Evolutionary conservation across 2,329 filamentous ascomycete species (phyloP), one percentile per base, ranked within the genome.

Genomic region (Sporothrix globosa): DNA sequence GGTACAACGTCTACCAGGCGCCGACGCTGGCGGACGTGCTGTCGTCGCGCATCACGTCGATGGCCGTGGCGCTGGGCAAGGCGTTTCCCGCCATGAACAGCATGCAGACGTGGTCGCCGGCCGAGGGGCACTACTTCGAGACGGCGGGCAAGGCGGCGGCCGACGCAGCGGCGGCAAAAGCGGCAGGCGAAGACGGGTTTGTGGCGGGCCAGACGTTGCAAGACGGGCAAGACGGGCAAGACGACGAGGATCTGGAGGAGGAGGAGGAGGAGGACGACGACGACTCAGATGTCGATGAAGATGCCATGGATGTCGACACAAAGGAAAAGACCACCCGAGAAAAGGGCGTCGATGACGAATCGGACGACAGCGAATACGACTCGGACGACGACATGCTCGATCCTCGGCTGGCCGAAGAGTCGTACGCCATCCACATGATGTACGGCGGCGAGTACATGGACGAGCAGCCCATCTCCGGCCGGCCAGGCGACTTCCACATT

Each of bases 1-100:
- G 88, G 0, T 87, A 89, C 74, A 88, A 90, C 68, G 86, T 91
- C 3, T 91, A 90, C 76, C 88, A 88, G 84, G 88, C 89, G 10
- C 88, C 89, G 1, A 85, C 84, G 1, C 75, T 90, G 30, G 84
- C 83, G 2, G 87, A 90, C 75, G 83, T 90, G 10, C 76, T 91
- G 14, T 84, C 83, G 61, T 85, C 85, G 66, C 81, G 87, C 74
- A 84, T 90, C 74, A 83, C 86, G 73, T 82, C 83, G 0, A 85
- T 89, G 72, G 86, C 87, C 39, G 83, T 84, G 2, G 80, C 85
- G 7, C 82, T 90, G 7, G 82, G 84, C 61, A 84, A 85, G 61
- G 82, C 84, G 17, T 82, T 88, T 17, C 82, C 85, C 4, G 81
- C 81, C 14, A 83, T 84, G 30, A 82, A 86, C 72, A 81, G 80